Conservation (phyloP, 129 eudicot species). For the carrot (Daucus carota) region DNA sequence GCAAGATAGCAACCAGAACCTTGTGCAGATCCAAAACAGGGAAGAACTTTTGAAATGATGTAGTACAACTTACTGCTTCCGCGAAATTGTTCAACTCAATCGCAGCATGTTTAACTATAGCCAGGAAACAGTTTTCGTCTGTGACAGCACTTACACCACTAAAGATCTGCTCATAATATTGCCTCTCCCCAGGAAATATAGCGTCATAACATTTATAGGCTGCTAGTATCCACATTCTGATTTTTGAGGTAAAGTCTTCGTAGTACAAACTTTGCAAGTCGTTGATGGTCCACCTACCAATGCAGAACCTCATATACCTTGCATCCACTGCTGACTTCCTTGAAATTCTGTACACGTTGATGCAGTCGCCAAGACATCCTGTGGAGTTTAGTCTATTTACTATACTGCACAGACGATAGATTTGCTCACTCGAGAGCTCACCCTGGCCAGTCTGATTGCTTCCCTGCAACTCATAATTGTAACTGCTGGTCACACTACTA, state of each 20-base stretch:
- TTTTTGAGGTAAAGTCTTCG: not conserved
- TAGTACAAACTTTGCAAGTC: not conserved
- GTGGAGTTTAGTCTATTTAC: not conserved
- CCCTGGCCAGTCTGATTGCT: not conserved
- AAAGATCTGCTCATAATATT: not conserved
- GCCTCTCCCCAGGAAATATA: constrained; percentile 1
- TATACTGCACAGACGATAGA: not conserved
- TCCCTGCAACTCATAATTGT: not conserved
- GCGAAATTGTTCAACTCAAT: not conserved
- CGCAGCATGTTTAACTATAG: not conserved
- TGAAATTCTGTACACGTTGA: not conserved
- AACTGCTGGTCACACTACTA: not conserved
- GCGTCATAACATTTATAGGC: not conserved
- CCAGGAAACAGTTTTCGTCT: not conserved
- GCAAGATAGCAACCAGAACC: not conserved
- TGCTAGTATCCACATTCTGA: constrained; percentile 1
- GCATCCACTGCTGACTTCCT: constrained; percentile 1
- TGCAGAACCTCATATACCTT: not conserved
- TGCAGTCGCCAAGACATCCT: constrained; percentile 2
- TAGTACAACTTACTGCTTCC: not conserved
- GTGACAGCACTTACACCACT: not conserved
- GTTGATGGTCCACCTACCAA: not conserved
- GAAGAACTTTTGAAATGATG: not conserved
- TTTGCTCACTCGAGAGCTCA: not conserved
- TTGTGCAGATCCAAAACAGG: not conserved